Evolutionary conservation across 768 basidiomycete species (phyloP).

Genomic region (Cystobasidium ongulense): DNA sequence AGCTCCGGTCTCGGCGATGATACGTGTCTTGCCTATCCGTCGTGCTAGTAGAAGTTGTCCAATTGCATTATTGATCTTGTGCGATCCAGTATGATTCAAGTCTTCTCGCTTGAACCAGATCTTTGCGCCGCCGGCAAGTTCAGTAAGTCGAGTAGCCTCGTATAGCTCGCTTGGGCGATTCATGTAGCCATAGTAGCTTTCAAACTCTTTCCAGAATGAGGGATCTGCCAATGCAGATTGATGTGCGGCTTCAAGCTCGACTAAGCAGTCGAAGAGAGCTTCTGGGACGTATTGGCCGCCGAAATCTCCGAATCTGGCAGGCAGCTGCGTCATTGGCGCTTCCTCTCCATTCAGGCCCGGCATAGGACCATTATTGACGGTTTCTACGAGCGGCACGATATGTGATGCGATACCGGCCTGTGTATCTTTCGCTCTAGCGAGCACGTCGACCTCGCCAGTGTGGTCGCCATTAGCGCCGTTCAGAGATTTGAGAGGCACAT

Average conservation of each 20-base stretch:
- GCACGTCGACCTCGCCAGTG: conserved; percentile 22
- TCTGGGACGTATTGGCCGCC: conserved; percentile 98
- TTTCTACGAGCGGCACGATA: conserved; percentile 27
- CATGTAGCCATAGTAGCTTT: conserved; percentile 80
- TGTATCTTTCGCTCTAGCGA: conserved; percentile 30
- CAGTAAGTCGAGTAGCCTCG: conserved; percentile 79
- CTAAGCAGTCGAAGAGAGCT: conserved; percentile 81
- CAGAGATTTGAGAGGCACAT: conserved; percentile 1
- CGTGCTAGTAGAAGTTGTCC: conserved; percentile 91
- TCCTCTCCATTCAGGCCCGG: conserved; percentile 41
- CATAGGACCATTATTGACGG: conserved; percentile 12
- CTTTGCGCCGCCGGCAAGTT: conserved; percentile 80
- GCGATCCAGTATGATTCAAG: conserved; percentile 93
- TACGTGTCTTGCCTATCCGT: conserved; percentile 86
- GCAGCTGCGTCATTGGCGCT: conserved; percentile 53
- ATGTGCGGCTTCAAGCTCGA: conserved; percentile 82
- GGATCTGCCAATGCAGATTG: conserved; percentile 78
- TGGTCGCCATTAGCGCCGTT: neutral
- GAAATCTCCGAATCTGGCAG: conserved; percentile 83
- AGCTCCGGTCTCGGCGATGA: conserved; percentile 97
- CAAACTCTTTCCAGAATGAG: conserved; percentile 83
- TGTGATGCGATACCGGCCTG: conserved; percentile 28
- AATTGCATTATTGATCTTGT: conserved; percentile 98
- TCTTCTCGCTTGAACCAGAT: conserved; percentile 99
- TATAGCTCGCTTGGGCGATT: conserved; percentile 89